A percentile compares a stretch with the other conserved stretches of the same genome.
These are phyloP conservation scores for Colletotrichum truncatum DNA, from an alignment of 2,329 filamentous ascomycete genomes.

Conservation along the genomic window DNA sequence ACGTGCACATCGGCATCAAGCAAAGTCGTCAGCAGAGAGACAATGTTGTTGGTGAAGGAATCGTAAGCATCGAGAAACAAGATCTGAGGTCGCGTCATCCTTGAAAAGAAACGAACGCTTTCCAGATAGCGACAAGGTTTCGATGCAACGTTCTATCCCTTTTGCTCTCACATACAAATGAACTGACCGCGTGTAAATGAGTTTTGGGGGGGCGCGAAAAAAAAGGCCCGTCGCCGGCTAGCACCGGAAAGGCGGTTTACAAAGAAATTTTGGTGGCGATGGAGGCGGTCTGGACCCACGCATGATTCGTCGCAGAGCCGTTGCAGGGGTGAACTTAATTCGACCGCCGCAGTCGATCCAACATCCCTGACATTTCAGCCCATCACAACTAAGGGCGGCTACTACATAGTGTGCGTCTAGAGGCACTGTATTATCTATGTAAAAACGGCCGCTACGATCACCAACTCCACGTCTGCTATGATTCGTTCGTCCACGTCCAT, in stretches of 20 bases:
- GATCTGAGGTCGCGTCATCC: constrained; percentile 58
- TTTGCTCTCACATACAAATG: too few species aligned
- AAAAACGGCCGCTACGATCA: constrained; percentile 2
- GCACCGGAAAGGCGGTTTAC: constrained; percentile 10
- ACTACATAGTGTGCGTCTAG: not conserved
- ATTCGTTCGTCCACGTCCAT: constrained; percentile 13
- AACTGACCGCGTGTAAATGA: constrained; percentile 17
- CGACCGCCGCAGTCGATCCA: not conserved
- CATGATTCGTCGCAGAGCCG: constrained; percentile 11
- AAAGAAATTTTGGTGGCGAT: constrained; percentile 26
- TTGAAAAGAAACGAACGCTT: not conserved
- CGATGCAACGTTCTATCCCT: constrained; percentile 11
- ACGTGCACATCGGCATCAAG: constrained; percentile 75
- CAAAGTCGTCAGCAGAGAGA: constrained; percentile 78
- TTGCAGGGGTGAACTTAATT: constrained; percentile 27
- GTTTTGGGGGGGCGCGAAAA: not conserved
- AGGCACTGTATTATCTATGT: constrained; percentile 20
- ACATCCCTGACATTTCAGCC: not conserved
- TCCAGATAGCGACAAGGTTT: not conserved
- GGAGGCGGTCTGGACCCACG: constrained; percentile 21
- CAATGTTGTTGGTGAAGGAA: constrained; percentile 96
- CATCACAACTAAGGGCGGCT: too few species aligned
- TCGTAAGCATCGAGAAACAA: constrained; percentile 97
- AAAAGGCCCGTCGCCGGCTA: constrained; percentile 24
- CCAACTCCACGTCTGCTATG: constrained; percentile 8